These are phyloP conservation scores for Neurospora tetraspora DNA, from an alignment of 495 filamentous ascomycete genomes.

Conservation along the genomic window DNA sequence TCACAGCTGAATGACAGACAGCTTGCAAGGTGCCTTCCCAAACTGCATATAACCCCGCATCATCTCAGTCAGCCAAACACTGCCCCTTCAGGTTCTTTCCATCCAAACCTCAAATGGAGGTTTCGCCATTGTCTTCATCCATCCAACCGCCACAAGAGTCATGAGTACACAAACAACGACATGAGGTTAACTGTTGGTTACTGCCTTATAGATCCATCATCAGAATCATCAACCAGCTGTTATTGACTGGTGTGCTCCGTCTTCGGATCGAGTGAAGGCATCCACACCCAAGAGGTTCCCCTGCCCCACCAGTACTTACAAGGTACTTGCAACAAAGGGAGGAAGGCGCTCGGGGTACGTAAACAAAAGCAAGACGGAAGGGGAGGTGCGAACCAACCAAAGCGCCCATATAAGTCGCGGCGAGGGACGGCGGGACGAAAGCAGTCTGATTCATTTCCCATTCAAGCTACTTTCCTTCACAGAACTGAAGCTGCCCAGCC, in stretches of 20 bases:
- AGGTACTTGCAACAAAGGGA: neutral
- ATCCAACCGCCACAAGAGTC: neutral
- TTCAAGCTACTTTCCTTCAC: neutral
- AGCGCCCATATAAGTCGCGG: neutral
- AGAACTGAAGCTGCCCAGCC: neutral
- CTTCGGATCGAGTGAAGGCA: neutral
- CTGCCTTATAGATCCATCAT: neutral
- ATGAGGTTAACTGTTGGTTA: neutral
- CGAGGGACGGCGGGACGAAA: neutral
- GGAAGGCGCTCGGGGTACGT: neutral
- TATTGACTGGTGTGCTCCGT: neutral
- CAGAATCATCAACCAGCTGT: neutral
- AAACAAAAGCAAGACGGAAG: neutral
- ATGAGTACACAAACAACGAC: neutral
- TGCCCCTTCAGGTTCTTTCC: neutral
- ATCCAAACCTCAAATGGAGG: neutral
- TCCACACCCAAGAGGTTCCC: neutral
- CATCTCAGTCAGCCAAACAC: neutral
- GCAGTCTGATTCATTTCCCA: neutral
- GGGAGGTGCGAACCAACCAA: neutral
- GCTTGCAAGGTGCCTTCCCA: neutral
- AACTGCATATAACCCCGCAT: slow-evolving; percentile 13
- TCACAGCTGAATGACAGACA: too few species aligned
- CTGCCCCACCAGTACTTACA: neutral
- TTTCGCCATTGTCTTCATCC: neutral